Percentiles rank a stretch among this genome's conserved stretches.
These are phyloP conservation scores for Flaveria bidentis DNA, from an alignment of 129 eudicot species.

Conservation along the genomic window DNA sequence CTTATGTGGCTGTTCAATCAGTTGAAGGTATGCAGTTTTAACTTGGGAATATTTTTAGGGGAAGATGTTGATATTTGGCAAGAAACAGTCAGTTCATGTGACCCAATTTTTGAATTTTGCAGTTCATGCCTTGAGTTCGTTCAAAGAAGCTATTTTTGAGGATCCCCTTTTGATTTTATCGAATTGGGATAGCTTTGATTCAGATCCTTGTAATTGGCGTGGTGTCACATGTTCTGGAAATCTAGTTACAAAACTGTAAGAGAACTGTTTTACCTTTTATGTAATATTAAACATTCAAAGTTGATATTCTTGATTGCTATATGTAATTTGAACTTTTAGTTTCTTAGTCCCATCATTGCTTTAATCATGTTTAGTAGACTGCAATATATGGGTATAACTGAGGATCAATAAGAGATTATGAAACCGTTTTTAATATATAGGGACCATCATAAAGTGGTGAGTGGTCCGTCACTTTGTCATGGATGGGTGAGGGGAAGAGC, in stretches of 20 bases:
- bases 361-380: constrained; percentile 5
- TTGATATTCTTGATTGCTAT: constrained; percentile 1
- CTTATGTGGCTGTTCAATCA: constrained; percentile 52
- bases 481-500: too few species aligned
- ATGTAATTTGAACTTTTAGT: neutral
- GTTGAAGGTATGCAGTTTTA: constrained; percentile 57
- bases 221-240: constrained; percentile 78
- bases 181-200: constrained; percentile 77
- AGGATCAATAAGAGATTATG: neutral
- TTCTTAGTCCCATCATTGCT: neutral
- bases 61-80: neutral
- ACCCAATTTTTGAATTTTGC: constrained; percentile 38
- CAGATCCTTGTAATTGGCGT: constrained; percentile 83
- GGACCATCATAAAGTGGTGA: too few species aligned
- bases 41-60: neutral
- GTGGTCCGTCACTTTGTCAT: too few species aligned
- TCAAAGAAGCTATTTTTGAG: constrained; percentile 83
- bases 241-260: constrained; percentile 86
- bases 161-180: constrained; percentile 79
- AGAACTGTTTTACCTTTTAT: neutral
- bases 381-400: neutral
- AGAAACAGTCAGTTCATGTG: neutral
- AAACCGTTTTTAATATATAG: too few species aligned
- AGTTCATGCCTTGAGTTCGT: constrained; percentile 71
- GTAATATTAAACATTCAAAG: neutral